phyloP scores from a whole-genome alignment of 805 yeast genomes.

The Candida dajiaensis region DNA sequence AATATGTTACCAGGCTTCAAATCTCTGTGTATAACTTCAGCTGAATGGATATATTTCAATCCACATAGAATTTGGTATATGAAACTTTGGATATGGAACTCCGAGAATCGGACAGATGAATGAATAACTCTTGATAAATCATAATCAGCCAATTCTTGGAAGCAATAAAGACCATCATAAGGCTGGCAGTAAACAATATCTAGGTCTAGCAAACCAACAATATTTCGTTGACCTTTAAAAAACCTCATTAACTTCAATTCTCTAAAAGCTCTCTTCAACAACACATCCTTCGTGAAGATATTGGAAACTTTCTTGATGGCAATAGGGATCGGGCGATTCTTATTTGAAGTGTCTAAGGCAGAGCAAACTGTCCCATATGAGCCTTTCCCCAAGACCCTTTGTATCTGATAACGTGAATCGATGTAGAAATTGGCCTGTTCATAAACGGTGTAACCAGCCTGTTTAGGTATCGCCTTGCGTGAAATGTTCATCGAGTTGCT shows the following conservation, averaged over 20 bases:
- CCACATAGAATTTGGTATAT: slow-evolving; percentile 83
- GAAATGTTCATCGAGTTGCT: not conserved
- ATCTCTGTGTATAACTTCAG: slow-evolving; percentile 89
- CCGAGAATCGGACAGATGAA: slow-evolving; percentile 72
- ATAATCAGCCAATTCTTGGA: slow-evolving; percentile 77
- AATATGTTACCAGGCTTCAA: slow-evolving; percentile 87
- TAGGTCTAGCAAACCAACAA: slow-evolving; percentile 65
- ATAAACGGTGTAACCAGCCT: slow-evolving; percentile 30
- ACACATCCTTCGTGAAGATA: slow-evolving; percentile 60
- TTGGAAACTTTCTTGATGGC: slow-evolving; percentile 80
- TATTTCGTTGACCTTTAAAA: slow-evolving; percentile 82
- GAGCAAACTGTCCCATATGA: slow-evolving; percentile 84
- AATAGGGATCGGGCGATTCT: slow-evolving; percentile 29
- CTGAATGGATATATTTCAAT: slow-evolving; percentile 82
- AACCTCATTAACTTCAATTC: slow-evolving; percentile 77
- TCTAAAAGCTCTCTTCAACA: slow-evolving; percentile 74
- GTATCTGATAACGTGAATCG: slow-evolving; percentile 53
- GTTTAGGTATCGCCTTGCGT: not conserved
- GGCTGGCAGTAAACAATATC: slow-evolving; percentile 64
- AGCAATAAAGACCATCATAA: slow-evolving; percentile 83
- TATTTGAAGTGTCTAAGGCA: slow-evolving; percentile 47
- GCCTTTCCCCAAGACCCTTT: slow-evolving; percentile 68
- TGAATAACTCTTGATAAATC: slow-evolving; percentile 81
- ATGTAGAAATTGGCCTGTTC: slow-evolving; percentile 57
- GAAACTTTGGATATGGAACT: slow-evolving; percentile 72